These are phyloP conservation scores for Zopfochytrium polystomum DNA, from an alignment of 371 early-diverging fungal species.

Conservation along the genomic window DNA sequence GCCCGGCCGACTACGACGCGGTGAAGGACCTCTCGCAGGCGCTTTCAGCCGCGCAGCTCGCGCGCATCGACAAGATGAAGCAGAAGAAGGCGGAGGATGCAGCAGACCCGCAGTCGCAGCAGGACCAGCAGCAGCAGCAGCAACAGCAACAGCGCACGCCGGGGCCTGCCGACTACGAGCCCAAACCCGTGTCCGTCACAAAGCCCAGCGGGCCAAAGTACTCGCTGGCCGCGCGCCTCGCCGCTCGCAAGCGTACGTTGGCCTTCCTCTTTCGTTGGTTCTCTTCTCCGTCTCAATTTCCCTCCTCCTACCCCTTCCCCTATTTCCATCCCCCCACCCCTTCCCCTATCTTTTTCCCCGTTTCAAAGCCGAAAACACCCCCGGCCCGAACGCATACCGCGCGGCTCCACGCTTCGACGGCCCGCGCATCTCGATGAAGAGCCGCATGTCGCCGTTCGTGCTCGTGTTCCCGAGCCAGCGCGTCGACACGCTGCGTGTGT, in stretches of 20 bases:
- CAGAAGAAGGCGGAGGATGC: conserved; percentile 5
- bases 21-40: conserved; percentile 4
- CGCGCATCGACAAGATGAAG: conserved; percentile 14
- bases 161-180: conserved; percentile 43
- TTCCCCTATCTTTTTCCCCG: too few relatives aligned
- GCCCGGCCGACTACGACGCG: conserved; percentile 45
- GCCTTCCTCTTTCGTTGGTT: too few relatives aligned
- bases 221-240: conserved; percentile 36
- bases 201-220: conserved; percentile 41
- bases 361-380: conserved; percentile 24
- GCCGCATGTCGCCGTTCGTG: conserved; percentile 45
- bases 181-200: conserved; percentile 13
- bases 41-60: conserved; percentile 20
- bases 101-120: too few relatives aligned
- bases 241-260: too few relatives aligned
- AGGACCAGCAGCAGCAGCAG: conserved; percentile 10
- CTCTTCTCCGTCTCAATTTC: too few relatives aligned
- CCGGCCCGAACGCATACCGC: conserved; percentile 40
- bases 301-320: too few relatives aligned
- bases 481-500: conserved; percentile 41
- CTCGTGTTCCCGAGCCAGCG: conserved; percentile 43
- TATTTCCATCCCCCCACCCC: too few relatives aligned
- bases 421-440: conserved; percentile 38
- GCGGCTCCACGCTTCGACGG: conserved; percentile 24
- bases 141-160: too few relatives aligned